phyloP scores from a whole-genome alignment of 352 stramenopile species.

The Pythium rhizo-oryzae region DNA sequence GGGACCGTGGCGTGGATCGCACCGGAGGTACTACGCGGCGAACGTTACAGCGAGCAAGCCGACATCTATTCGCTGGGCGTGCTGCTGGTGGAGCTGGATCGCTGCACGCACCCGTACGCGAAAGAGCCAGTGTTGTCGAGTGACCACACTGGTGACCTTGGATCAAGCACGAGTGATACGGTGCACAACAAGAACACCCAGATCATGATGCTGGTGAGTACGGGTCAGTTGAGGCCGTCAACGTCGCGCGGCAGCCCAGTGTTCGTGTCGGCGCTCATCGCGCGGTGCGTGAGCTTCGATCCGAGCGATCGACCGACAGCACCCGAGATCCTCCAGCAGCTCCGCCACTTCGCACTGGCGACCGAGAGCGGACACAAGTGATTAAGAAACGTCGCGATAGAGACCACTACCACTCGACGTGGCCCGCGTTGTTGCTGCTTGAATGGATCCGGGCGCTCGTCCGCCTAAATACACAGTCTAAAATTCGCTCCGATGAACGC shows the following conservation, averaged over 20 bases:
- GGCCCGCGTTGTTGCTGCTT: too few species aligned
- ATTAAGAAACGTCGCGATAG: too few species aligned
- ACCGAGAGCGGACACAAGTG: too few species aligned
- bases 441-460: too few species aligned
- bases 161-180: too few species aligned
- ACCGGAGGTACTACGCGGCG: slow-evolving; percentile 19
- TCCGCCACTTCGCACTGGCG: too few species aligned
- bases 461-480: too few species aligned
- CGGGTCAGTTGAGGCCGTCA: slow-evolving; percentile 17
- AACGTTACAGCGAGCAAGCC: slow-evolving; percentile 31
- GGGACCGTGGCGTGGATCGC: slow-evolving; percentile 27
- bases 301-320: background rate
- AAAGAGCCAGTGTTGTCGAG: background rate
- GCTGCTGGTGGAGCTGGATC: slow-evolving; percentile 25
- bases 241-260: background rate
- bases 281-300: slow-evolving; percentile 8
- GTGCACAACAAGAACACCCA: slow-evolving; percentile 26
- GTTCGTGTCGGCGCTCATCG: background rate
- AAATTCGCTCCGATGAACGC: too few species aligned
- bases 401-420: too few species aligned
- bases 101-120: background rate
- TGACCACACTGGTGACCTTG: background rate
- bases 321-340: background rate
- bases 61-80: slow-evolving; percentile 37
- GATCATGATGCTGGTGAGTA: slow-evolving; percentile 24